Evolutionary conservation across 805 yeast genomes (phyloP).

Genomic region (Candida schatavii): DNA sequence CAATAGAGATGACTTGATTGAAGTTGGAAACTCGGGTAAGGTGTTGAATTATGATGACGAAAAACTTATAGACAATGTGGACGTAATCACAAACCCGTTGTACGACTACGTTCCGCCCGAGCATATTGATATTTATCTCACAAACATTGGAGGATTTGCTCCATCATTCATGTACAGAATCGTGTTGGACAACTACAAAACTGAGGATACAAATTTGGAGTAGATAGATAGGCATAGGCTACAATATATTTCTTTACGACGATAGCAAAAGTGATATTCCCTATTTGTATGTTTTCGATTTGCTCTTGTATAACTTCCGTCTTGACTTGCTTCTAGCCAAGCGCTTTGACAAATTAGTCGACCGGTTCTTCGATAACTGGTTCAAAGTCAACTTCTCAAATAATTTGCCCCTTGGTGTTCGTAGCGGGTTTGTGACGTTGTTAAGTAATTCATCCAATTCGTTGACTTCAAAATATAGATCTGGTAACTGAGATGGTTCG

Average conservation of each 20-base stretch:
- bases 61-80: conserved; percentile 66
- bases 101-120: conserved; percentile 93
- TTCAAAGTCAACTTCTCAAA: background rate
- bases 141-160: conserved; percentile 94
- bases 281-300: background rate
- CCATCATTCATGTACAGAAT: conserved; percentile 95
- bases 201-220: conserved; percentile 70
- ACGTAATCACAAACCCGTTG: conserved; percentile 77
- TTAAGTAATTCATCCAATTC: background rate
- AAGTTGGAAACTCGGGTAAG: conserved; percentile 91
- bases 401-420: background rate
- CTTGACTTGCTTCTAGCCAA: background rate
- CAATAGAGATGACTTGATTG: conserved; percentile 77
- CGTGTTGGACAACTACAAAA: conserved; percentile 88
- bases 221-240: conserved; percentile 12
- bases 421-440: conserved; percentile 1
- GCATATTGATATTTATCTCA: conserved; percentile 87
- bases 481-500: background rate
- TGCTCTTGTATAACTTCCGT: background rate
- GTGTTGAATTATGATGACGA: conserved; percentile 75
- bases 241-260: background rate
- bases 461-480: background rate
- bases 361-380: too few relatives aligned
- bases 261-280: background rate
- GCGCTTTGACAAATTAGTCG: too few relatives aligned